phyloP scores from a whole-genome alignment of 129 eudicot species.

The Heracleum sosnowskyi region DNA sequence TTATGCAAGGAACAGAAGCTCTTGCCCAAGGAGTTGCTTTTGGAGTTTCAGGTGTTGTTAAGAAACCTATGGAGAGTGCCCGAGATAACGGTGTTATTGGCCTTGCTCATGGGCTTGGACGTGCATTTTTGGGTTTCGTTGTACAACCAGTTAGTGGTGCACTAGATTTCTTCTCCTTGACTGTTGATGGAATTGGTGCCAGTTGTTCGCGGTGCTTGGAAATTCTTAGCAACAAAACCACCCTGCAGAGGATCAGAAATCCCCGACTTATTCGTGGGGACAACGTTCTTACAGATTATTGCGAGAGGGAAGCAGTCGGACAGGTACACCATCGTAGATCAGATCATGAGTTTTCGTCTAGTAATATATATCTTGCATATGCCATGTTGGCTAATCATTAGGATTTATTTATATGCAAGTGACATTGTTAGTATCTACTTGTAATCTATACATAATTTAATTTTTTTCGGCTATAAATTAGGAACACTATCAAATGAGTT shows the following conservation, averaged over 20 bases:
- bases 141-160: constrained; percentile 98
- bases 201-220: constrained; percentile 89
- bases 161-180: constrained; percentile 85
- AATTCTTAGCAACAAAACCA: constrained; percentile 58
- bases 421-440: neutral
- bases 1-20: constrained; percentile 97
- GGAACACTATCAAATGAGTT: neutral
- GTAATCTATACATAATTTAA: neutral
- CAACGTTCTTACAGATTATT: constrained; percentile 70
- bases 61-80: constrained; percentile 90
- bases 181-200: constrained; percentile 97
- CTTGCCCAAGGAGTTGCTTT: constrained; percentile 97
- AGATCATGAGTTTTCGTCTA: neutral
- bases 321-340: constrained; percentile 43
- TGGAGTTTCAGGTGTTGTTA: constrained; percentile 91
- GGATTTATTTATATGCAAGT: neutral
- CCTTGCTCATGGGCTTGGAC: constrained; percentile 96
- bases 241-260: constrained; percentile 65
- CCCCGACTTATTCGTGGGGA: constrained; percentile 87
- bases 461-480: neutral
- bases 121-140: constrained; percentile 74
- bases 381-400: neutral
- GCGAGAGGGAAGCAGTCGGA: constrained; percentile 82
- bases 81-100: constrained; percentile 94
- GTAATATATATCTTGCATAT: neutral